Percentiles rank a stretch among this genome's conserved stretches.
Evolutionary conservation across 805 yeast species (phyloP).

Genomic region (Yamadazyma paraphyllophila): DNA sequence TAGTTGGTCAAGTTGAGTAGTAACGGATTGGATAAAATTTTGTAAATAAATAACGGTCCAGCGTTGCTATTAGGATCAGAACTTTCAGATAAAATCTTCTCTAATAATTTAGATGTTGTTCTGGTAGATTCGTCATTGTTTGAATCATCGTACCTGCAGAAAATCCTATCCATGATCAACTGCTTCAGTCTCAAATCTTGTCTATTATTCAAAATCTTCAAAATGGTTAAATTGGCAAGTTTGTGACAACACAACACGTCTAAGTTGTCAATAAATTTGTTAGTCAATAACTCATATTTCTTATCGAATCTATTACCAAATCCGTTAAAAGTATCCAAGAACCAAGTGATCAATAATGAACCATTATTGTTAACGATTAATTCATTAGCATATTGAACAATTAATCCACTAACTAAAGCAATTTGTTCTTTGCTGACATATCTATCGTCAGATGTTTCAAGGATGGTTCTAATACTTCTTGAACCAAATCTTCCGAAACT

Average conservation of each 20-base stretch:
- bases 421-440: slow-evolving; percentile 57
- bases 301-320: slow-evolving; percentile 25
- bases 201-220: slow-evolving; percentile 73
- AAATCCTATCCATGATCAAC: slow-evolving; percentile 60
- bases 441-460: slow-evolving; percentile 60
- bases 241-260: slow-evolving; percentile 72
- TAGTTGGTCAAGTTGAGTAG: slow-evolving; percentile 30
- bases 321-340: slow-evolving; percentile 66
- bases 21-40: slow-evolving; percentile 71
- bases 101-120: slow-evolving; percentile 48
- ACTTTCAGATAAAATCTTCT: slow-evolving; percentile 61
- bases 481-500: slow-evolving; percentile 93
- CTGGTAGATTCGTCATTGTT: slow-evolving; percentile 21
- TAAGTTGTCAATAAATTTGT: slow-evolving; percentile 59
- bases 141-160: slow-evolving; percentile 46
- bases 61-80: slow-evolving; percentile 46
- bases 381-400: slow-evolving; percentile 74
- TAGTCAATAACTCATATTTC: slow-evolving; percentile 64
- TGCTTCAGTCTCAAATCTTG: slow-evolving; percentile 62
- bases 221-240: slow-evolving; percentile 76
- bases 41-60: slow-evolving; percentile 64
- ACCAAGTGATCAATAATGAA: slow-evolving; percentile 88
- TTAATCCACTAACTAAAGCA: slow-evolving; percentile 69
- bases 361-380: slow-evolving; percentile 85
- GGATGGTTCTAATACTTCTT: slow-evolving; percentile 87